phyloP scores from a whole-genome alignment of 2,329 filamentous ascomycete species.

The Bimuria novae-zelandiae region DNA sequence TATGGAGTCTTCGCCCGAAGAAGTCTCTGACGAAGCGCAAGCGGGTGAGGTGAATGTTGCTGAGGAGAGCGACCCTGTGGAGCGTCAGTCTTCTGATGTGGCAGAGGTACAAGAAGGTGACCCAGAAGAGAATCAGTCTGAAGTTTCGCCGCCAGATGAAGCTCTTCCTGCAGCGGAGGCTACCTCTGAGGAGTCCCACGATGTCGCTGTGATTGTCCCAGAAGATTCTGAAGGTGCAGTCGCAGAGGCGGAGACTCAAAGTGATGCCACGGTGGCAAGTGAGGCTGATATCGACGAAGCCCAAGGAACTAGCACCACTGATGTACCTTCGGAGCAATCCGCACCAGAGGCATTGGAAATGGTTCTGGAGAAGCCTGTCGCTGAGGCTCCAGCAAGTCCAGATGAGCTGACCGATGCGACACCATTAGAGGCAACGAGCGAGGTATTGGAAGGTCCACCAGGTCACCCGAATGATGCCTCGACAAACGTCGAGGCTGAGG shows the following conservation, averaged over 20 bases:
- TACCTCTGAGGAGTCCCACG: background rate
- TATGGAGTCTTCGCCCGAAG: background rate
- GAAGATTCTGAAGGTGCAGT: background rate
- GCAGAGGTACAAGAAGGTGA: background rate
- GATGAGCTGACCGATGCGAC: background rate
- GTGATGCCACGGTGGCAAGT: background rate
- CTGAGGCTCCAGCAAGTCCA: background rate
- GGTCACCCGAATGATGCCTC: background rate
- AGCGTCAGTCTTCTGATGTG: background rate
- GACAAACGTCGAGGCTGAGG: background rate
- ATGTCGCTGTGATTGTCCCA: no score
- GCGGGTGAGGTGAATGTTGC: no score
- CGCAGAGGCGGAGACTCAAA: background rate
- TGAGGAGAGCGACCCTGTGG: background rate
- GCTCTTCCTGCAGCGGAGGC: background rate
- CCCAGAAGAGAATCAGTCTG: background rate
- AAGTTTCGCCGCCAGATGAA: background rate
- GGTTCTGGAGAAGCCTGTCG: slow-evolving; percentile 3
- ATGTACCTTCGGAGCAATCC: background rate
- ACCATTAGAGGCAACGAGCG: background rate
- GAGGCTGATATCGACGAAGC: background rate
- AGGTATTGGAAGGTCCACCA: background rate
- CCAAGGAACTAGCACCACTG: background rate
- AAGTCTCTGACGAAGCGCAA: background rate
- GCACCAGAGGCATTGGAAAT: background rate